Conservation (phyloP, 352 stramenopile species). For the Phytophthora idaei region DNA sequence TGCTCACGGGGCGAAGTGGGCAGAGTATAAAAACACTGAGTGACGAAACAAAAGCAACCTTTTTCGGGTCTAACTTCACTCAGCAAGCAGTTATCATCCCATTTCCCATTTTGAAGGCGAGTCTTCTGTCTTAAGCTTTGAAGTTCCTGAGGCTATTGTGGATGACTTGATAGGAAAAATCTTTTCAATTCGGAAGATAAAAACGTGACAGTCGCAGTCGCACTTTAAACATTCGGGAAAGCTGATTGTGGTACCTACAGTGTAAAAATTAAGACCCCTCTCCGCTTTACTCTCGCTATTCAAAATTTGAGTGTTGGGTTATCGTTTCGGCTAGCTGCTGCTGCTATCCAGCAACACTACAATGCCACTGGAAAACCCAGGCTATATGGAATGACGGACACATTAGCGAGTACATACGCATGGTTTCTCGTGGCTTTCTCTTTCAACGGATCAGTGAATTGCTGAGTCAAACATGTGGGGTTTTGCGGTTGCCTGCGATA, state of each 20-base stretch:
- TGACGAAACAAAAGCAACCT: not conserved
- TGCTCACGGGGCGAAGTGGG: not conserved
- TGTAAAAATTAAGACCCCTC: not conserved
- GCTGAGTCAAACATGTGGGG: not conserved
- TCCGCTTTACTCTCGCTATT: not conserved
- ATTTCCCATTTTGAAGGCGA: not conserved
- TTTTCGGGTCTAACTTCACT: not conserved
- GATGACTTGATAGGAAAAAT: not conserved
- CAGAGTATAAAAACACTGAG: not conserved
- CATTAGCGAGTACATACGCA: not conserved
- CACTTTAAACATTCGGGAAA: not conserved
- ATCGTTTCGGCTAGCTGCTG: too few relatives aligned
- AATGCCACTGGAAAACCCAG: not conserved
- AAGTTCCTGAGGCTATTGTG: not conserved
- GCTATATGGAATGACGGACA: not conserved
- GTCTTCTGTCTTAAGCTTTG: not conserved
- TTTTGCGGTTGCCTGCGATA: not conserved
- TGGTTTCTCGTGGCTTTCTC: not conserved
- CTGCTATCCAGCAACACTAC: constrained; percentile 1
- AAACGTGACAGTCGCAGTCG: not conserved
- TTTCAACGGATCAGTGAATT: not conserved
- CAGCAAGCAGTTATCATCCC: not conserved
- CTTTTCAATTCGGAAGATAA: not conserved
- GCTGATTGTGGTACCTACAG: not conserved
- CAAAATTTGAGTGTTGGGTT: not conserved